phyloP scores from a whole-genome alignment of 2,329 filamentous ascomycete genomes.

The Emmonsiellopsis sp. region DNA sequence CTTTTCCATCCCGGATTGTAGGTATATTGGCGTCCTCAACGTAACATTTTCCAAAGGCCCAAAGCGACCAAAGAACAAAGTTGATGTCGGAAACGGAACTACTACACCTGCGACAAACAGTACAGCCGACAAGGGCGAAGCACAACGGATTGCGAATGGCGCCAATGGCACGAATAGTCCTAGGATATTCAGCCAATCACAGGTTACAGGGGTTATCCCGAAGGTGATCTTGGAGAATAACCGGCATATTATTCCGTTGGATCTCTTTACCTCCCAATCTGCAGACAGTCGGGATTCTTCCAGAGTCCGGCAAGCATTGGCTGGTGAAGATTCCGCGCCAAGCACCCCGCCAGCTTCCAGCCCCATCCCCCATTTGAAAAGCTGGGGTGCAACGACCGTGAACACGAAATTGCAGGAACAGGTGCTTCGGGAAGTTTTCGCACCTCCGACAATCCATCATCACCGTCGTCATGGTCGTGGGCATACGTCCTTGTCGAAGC shows the following conservation, averaged over 20 bases:
- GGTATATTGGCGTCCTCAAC: slow-evolving; percentile 94
- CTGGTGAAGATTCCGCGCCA: background rate
- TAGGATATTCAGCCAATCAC: slow-evolving; percentile 63
- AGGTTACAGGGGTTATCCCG: slow-evolving; percentile 65
- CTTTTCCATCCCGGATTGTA: slow-evolving; percentile 29
- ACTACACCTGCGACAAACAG: background rate
- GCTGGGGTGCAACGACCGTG: slow-evolving; percentile 85
- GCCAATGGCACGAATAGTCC: slow-evolving; percentile 15
- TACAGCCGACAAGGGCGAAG: background rate
- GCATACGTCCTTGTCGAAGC: slow-evolving; percentile 54
- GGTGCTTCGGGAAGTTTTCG: slow-evolving; percentile 85
- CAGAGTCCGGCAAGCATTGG: background rate
- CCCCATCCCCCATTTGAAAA: background rate
- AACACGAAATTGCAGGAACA: slow-evolving; percentile 83
- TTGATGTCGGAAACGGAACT: slow-evolving; percentile 18
- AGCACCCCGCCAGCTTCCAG: background rate
- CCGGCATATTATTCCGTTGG: slow-evolving; percentile 80
- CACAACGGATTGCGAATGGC: background rate
- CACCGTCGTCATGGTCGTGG: slow-evolving; percentile 59
- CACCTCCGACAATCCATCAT: slow-evolving; percentile 73
- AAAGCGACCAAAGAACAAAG: slow-evolving; percentile 47
- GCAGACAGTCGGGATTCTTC: background rate
- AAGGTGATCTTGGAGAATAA: slow-evolving; percentile 94
- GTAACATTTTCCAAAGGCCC: slow-evolving; percentile 84
- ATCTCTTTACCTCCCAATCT: slow-evolving; percentile 58